These are phyloP conservation scores for Neurospora sp. DNA, from an alignment of 2,329 filamentous ascomycete genomes.

Conservation along the genomic window DNA sequence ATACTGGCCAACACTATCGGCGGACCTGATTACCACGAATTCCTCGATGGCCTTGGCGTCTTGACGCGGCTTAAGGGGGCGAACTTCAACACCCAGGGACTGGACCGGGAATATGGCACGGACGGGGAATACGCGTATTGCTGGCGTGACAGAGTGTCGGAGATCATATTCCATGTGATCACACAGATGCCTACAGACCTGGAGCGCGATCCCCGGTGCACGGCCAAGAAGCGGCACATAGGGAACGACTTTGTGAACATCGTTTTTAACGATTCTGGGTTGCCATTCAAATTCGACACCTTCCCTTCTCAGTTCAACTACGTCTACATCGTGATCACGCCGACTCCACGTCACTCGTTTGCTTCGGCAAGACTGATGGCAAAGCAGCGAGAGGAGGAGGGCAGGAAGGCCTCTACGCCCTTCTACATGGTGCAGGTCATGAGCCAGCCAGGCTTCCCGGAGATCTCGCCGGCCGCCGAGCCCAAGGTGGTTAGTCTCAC, in stretches of 20 bases:
- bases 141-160: conserved; percentile 90
- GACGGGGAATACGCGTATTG: conserved; percentile 87
- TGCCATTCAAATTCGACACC: conserved; percentile 79
- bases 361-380: conserved; percentile 48
- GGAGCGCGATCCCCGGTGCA: conserved; percentile 64
- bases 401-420: conserved; percentile 27
- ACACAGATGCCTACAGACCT: conserved; percentile 94
- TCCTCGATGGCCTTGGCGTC: conserved; percentile 73
- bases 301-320: conserved; percentile 95
- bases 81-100: conserved; percentile 84
- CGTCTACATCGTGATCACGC: conserved; percentile 92
- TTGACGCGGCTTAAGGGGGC: conserved; percentile 72
- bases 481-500: conserved; percentile 80
- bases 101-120: conserved; percentile 66
- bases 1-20: conserved; percentile 83
- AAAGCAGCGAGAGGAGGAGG: conserved; percentile 14
- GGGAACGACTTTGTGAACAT: conserved; percentile 98
- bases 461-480: conserved; percentile 81
- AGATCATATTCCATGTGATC: conserved; percentile 90
- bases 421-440: conserved; percentile 90
- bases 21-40: conserved; percentile 78
- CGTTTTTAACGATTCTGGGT: conserved; percentile 93
- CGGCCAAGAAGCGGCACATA: conserved; percentile 86
- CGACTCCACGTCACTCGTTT: conserved; percentile 70
- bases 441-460: conserved; percentile 79